A percentile compares a stretch with the other conserved stretches of the same genome.
These are phyloP conservation scores for Fraxinus platypoda DNA, from an alignment of 305 asterid genomes.

Conservation along the genomic window DNA sequence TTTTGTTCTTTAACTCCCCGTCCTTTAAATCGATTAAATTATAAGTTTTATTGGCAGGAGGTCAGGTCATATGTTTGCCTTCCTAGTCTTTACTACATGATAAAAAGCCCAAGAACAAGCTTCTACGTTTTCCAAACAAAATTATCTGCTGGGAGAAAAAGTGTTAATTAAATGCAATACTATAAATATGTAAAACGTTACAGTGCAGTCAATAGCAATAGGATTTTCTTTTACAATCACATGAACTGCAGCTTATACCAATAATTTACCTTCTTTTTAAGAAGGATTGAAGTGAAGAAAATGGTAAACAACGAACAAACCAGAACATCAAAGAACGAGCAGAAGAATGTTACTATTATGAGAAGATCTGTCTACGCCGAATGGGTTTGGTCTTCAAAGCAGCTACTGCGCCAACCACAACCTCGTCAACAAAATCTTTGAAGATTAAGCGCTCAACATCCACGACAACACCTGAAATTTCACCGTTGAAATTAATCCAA, in stretches of 20 bases:
- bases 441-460: slow-evolving; percentile 76
- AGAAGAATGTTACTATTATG: slow-evolving; percentile 27
- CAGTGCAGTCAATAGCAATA: not conserved
- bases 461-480: slow-evolving; percentile 60
- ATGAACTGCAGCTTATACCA: not conserved
- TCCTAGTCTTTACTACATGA: not conserved
- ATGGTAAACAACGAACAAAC: not conserved
- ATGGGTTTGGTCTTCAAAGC: slow-evolving; percentile 42
- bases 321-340: not conserved
- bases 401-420: slow-evolving; percentile 57
- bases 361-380: slow-evolving; percentile 45
- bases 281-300: not conserved
- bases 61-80: not conserved
- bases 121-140: not conserved
- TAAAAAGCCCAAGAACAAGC: not conserved
- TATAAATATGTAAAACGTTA: not conserved
- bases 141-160: not conserved
- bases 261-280: not conserved
- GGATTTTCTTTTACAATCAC: not conserved
- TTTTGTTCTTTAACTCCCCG: too few species aligned
- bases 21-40: too few species aligned
- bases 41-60: not conserved
- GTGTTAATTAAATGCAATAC: not conserved
- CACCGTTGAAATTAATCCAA: slow-evolving; percentile 53
- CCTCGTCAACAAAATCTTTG: slow-evolving; percentile 76